Evolutionary conservation across 345 rosid genomes (phyloP).

Genomic region (Pistacia atlantica): DNA sequence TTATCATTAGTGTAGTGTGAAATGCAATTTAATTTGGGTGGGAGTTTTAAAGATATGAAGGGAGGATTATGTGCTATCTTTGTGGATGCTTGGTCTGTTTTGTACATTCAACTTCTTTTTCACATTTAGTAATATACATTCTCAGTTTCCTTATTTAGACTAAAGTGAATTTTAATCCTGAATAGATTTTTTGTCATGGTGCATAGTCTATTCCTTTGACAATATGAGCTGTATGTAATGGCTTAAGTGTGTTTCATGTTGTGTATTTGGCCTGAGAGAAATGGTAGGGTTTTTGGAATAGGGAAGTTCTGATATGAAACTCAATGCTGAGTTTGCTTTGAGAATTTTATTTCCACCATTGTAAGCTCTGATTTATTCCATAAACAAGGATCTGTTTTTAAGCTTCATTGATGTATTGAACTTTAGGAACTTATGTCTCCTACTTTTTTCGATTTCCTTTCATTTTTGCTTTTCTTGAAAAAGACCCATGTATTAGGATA

Average conservation of each 20-base stretch:
- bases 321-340: neutral
- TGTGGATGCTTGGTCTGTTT: too few relatives aligned
- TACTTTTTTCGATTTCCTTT: neutral
- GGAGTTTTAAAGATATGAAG: conserved; percentile 5
- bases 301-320: neutral
- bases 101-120: too few relatives aligned
- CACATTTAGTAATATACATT: too few relatives aligned
- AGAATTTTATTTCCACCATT: neutral
- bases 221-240: too few relatives aligned
- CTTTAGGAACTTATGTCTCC: neutral
- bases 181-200: too few relatives aligned
- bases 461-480: neutral
- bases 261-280: neutral
- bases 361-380: neutral
- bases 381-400: neutral
- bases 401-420: neutral
- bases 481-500: neutral
- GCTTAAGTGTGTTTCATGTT: neutral
- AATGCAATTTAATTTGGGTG: neutral
- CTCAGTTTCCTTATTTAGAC: too few relatives aligned
- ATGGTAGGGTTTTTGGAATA: neutral
- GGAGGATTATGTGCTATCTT: neutral
- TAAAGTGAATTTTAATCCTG: too few relatives aligned
- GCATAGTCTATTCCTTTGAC: too few relatives aligned
- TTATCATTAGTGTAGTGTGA: neutral